phyloP scores from a whole-genome alignment of 2,329 filamentous ascomycete species.

The Microsporum audouinii region DNA sequence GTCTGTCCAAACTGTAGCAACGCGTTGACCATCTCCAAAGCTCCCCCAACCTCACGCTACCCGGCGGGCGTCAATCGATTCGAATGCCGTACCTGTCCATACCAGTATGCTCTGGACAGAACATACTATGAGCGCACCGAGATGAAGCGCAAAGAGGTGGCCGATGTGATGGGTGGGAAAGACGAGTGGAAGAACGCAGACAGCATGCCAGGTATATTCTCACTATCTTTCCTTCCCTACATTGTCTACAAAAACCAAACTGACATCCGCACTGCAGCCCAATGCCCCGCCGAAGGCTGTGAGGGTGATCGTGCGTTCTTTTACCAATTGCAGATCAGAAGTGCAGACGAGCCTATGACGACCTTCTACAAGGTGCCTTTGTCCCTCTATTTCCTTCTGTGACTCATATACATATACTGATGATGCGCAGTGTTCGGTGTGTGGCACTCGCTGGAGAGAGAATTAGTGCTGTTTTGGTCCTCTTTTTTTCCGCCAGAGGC shows the following conservation, averaged over 20 bases:
- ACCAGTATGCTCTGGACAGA: slow-evolving; percentile 70
- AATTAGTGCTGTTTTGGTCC: slow-evolving; percentile 24
- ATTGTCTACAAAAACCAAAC: background rate
- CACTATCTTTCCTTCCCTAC: background rate
- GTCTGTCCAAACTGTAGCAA: slow-evolving; percentile 42
- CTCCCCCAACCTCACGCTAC: slow-evolving; percentile 27
- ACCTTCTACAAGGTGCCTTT: slow-evolving; percentile 69
- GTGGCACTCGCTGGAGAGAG: slow-evolving; percentile 39
- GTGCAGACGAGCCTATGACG: slow-evolving; percentile 97
- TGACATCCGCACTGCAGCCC: slow-evolving; percentile 39
- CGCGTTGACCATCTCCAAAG: slow-evolving; percentile 37
- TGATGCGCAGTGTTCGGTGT: slow-evolving; percentile 33
- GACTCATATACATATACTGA: background rate
- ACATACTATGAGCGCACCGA: slow-evolving; percentile 68
- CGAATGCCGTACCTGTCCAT: slow-evolving; percentile 91
- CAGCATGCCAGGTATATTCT: slow-evolving; percentile 51
- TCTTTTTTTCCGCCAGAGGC: no score
- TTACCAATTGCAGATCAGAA: slow-evolving; percentile 94
- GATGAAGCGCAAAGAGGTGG: slow-evolving; percentile 75
- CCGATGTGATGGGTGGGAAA: slow-evolving; percentile 80
- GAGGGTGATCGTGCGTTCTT: slow-evolving; percentile 78
- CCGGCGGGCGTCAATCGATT: slow-evolving; percentile 58
- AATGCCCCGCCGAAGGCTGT: slow-evolving; percentile 74
- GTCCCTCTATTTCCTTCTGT: background rate
- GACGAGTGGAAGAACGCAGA: slow-evolving; percentile 87